A percentile compares a stretch with the other conserved stretches of the same genome.
Conservation (phyloP, 1,139 yeast genomes). For the Kazachstania sp. region DNA sequence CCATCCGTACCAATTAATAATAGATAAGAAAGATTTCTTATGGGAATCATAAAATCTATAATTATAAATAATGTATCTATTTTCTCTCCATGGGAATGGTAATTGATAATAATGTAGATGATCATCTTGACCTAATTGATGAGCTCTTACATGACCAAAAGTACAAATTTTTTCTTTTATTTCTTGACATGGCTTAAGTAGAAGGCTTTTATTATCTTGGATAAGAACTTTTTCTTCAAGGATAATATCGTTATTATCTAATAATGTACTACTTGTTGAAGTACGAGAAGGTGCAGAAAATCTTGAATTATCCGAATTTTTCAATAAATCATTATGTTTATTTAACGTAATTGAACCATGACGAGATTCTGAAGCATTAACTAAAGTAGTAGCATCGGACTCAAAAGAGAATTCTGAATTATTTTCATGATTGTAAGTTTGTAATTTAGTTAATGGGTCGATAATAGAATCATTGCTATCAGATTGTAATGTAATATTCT, state of each 20-base stretch:
- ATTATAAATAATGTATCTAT: slow-evolving; percentile 74
- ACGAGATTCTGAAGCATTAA: background rate
- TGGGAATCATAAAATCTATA: slow-evolving; percentile 75
- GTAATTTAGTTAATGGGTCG: background rate
- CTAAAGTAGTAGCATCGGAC: slow-evolving; percentile 10
- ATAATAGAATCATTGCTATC: background rate
- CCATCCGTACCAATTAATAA: slow-evolving; percentile 35
- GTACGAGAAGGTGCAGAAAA: background rate
- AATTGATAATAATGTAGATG: slow-evolving; percentile 76
- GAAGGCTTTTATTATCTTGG: background rate
- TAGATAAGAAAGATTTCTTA: slow-evolving; percentile 38
- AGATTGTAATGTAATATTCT: no score
- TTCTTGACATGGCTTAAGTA: background rate
- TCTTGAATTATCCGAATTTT: background rate
- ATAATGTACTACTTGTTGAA: background rate
- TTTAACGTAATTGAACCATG: background rate
- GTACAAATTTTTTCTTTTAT: slow-evolving; percentile 30
- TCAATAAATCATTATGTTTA: no score
- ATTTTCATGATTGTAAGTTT: background rate
- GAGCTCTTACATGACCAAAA: slow-evolving; percentile 55
- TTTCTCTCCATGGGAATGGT: slow-evolving; percentile 91
- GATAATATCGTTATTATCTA: background rate
- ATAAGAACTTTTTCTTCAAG: slow-evolving; percentile 1
- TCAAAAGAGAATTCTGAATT: slow-evolving; percentile 8
- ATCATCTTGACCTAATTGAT: slow-evolving; percentile 45